Percentiles rank a stretch among this genome's conserved stretches.
Evolutionary conservation across 1,139 yeast genomes (phyloP).

Genomic region (Kazachstania sp.): DNA sequence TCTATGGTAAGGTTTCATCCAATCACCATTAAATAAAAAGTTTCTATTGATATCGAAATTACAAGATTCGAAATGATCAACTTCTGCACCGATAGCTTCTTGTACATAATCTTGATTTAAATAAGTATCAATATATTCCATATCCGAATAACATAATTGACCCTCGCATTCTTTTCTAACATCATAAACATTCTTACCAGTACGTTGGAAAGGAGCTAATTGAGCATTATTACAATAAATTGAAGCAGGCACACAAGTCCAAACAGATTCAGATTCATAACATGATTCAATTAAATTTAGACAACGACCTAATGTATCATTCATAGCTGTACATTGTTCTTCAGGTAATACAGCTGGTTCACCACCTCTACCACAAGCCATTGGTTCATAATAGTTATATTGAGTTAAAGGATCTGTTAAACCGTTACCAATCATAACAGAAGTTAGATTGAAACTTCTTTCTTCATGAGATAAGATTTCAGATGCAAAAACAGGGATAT

Average conservation of each 20-base stretch:
- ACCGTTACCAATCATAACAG: conserved; percentile 93
- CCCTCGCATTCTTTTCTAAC: conserved; percentile 82
- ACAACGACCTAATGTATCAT: conserved; percentile 70
- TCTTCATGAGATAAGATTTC: conserved; percentile 76
- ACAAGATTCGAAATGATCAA: conserved; percentile 74
- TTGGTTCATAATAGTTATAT: conserved; percentile 82
- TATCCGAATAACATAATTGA: conserved; percentile 68
- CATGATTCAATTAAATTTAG: conserved; percentile 70
- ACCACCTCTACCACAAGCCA: conserved; percentile 97
- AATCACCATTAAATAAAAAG: conserved; percentile 80
- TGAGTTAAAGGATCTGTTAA: conserved; percentile 88
- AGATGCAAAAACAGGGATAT: conserved; percentile 85
- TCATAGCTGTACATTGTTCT: conserved; percentile 74
- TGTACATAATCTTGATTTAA: conserved; percentile 62
- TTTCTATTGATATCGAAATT: conserved; percentile 76
- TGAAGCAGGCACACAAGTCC: conserved; percentile 91
- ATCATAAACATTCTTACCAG: conserved; percentile 92
- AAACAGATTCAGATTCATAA: conserved; percentile 66
- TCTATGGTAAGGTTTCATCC: conserved; percentile 81
- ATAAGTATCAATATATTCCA: conserved; percentile 58
- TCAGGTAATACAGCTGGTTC: conserved; percentile 62
- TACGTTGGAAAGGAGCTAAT: conserved; percentile 78
- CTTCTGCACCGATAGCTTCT: conserved; percentile 87
- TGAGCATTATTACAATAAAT: conserved; percentile 84
- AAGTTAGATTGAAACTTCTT: conserved; percentile 73